These are phyloP conservation scores for Antarctomyces pellizariae DNA, from an alignment of 495 filamentous ascomycete genomes.

Conservation along the genomic window DNA sequence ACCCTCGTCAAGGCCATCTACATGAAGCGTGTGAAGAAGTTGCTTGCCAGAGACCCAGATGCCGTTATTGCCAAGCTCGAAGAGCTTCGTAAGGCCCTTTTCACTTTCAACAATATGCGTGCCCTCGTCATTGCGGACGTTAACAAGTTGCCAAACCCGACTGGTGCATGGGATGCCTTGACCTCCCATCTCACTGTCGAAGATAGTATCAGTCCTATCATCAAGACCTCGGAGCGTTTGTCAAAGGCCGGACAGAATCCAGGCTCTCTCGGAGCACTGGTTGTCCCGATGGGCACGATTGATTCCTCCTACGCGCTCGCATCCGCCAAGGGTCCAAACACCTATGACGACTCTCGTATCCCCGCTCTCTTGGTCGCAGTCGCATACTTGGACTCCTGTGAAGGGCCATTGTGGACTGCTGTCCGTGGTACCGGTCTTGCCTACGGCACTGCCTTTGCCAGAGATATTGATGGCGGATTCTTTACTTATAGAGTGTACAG, in stretches of 20 bases:
- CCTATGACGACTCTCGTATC: slow-evolving; percentile 49
- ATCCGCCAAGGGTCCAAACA: slow-evolving; percentile 47
- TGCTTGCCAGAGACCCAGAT: slow-evolving; percentile 48
- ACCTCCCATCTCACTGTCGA: slow-evolving; percentile 9
- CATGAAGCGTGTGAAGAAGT: slow-evolving; percentile 56
- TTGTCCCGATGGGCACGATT: slow-evolving; percentile 78
- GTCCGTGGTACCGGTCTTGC: slow-evolving; percentile 81
- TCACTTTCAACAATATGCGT: slow-evolving; percentile 62
- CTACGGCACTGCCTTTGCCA: slow-evolving; percentile 58
- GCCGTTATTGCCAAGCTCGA: slow-evolving; percentile 52
- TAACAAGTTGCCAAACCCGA: slow-evolving; percentile 48
- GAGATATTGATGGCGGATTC: slow-evolving; percentile 54
- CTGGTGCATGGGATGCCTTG: slow-evolving; percentile 63
- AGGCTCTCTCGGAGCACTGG: slow-evolving; percentile 43
- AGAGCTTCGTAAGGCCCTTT: slow-evolving; percentile 45
- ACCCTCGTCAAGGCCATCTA: slow-evolving; percentile 79
- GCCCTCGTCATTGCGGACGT: slow-evolving; percentile 67
- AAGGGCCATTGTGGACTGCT: slow-evolving; percentile 83
- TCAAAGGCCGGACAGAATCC: slow-evolving; percentile 47
- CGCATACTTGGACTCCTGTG: slow-evolving; percentile 76
- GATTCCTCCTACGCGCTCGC: slow-evolving; percentile 79
- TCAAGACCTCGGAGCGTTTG: slow-evolving; percentile 29
- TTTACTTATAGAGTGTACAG: slow-evolving; percentile 67
- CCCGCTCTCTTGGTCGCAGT: slow-evolving; percentile 71
- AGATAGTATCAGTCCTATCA: slow-evolving; percentile 16